Conservation (phyloP, 176 grass and related monocot genomes). For the Musa beccarii region DNA sequence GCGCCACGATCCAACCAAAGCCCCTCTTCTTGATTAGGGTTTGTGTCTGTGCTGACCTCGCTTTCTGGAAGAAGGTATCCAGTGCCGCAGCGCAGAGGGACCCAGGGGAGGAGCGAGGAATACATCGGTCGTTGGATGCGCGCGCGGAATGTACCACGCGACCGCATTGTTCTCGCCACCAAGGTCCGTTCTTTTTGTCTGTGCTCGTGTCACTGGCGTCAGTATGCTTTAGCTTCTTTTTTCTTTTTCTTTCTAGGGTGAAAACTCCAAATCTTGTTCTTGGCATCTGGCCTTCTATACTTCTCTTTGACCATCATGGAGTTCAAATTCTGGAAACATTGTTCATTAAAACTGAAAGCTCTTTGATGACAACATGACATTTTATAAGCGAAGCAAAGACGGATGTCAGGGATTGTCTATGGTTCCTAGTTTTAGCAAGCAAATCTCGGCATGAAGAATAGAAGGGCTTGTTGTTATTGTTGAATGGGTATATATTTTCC, state of each 20-base stretch:
- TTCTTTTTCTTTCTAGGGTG: background rate
- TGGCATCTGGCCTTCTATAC: too few relatives aligned
- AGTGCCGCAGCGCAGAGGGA: conserved; percentile 57
- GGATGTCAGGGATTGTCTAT: too few relatives aligned
- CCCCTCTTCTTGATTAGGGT: background rate
- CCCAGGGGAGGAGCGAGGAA: conserved; percentile 73
- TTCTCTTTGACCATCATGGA: too few relatives aligned
- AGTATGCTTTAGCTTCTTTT: background rate
- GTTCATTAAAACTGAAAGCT: too few relatives aligned
- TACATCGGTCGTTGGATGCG: conserved; percentile 61
- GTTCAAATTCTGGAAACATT: too few relatives aligned
- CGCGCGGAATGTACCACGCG: conserved; percentile 30
- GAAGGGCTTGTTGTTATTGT: too few relatives aligned
- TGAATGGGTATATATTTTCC: too few relatives aligned
- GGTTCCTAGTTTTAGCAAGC: too few relatives aligned
- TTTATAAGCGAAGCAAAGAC: too few relatives aligned
- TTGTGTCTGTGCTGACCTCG: background rate
- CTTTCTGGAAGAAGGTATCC: conserved; percentile 44
- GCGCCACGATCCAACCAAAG: background rate
- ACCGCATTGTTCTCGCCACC: conserved; percentile 57
- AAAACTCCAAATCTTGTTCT: too few relatives aligned
- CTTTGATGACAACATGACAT: too few relatives aligned
- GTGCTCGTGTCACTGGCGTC: background rate
- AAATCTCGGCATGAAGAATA: too few relatives aligned
- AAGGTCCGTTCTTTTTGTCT: conserved; percentile 34